Percentiles rank a stretch among this genome's conserved stretches.
phyloP scores from a whole-genome alignment of 2,329 filamentous ascomycete species.

The Microsporum audouinii region DNA sequence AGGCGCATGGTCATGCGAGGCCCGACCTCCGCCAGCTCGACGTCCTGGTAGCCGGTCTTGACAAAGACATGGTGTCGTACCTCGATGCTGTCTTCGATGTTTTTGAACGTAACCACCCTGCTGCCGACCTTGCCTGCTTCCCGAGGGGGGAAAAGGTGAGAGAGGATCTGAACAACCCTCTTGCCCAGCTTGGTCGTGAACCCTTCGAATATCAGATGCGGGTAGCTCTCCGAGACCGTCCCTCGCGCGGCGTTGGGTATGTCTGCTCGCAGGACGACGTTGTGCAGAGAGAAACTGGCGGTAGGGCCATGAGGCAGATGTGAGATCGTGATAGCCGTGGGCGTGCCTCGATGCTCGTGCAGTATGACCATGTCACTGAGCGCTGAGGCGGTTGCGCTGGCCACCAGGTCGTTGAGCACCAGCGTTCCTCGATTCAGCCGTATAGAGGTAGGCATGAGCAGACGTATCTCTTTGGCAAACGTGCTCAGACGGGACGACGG shows the following conservation, averaged over 20 bases:
- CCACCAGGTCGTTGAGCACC: conserved; percentile 72
- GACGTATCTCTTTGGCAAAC: conserved; percentile 83
- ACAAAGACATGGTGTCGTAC: conserved; percentile 92
- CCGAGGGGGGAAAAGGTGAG: conserved; percentile 86
- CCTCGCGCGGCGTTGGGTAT: conserved; percentile 80
- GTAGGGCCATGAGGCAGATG: conserved; percentile 85
- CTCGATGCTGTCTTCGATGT: conserved; percentile 78
- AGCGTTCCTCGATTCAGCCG: conserved; percentile 85
- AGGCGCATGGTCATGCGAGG: conserved; percentile 94
- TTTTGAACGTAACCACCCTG: conserved; percentile 85
- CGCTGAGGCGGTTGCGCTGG: conserved; percentile 66
- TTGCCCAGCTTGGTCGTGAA: conserved; percentile 72
- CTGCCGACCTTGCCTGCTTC: conserved; percentile 77
- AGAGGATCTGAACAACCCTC: conserved; percentile 77
- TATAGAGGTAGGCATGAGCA: conserved; percentile 74
- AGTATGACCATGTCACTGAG: conserved; percentile 76
- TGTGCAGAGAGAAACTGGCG: conserved; percentile 77
- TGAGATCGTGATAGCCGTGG: conserved; percentile 75
- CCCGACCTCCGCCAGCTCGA: conserved; percentile 80
- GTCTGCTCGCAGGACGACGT: conserved; percentile 84
- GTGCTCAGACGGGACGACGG: conserved; percentile 74
- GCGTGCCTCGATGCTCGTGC: conserved; percentile 85
- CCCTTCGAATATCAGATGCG: conserved; percentile 89
- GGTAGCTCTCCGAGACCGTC: conserved; percentile 84
- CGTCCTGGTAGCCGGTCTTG: conserved; percentile 76